These are phyloP conservation scores for Pythium sukuiense DNA, from an alignment of 352 stramenopile genomes.

Conservation along the genomic window DNA sequence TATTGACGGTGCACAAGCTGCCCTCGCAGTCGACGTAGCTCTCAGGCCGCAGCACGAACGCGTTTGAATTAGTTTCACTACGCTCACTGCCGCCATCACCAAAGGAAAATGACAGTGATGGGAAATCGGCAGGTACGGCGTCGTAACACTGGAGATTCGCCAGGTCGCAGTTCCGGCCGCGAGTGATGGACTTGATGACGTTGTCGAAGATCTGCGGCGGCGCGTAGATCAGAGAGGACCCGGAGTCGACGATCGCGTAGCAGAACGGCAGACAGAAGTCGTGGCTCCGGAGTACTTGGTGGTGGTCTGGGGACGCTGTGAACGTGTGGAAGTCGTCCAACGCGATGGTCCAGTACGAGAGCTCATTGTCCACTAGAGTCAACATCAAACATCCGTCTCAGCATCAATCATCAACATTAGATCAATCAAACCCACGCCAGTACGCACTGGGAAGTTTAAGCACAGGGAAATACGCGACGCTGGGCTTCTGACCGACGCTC, in stretches of 20 bases:
- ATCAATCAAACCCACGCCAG: not conserved
- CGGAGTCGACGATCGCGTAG: conserved; percentile 61
- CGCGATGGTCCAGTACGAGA: conserved; percentile 58
- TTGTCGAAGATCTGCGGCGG: conserved; percentile 39
- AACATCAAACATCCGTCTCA: conserved; percentile 12
- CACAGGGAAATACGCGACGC: conserved; percentile 46
- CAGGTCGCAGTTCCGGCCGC: conserved; percentile 33
- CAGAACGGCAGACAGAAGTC: conserved; percentile 27
- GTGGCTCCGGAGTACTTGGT: not conserved
- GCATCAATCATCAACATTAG: conserved; percentile 1
- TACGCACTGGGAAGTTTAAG: conserved; percentile 34
- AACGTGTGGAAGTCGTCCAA: conserved; percentile 33
- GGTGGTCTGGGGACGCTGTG: not conserved
- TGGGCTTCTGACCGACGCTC: conserved; percentile 30
- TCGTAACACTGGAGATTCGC: conserved; percentile 31
- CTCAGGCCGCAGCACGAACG: conserved; percentile 41
- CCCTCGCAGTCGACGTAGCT: conserved; percentile 44
- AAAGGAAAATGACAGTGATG: conserved; percentile 52
- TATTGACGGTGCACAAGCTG: conserved; percentile 40
- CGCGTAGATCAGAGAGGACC: conserved; percentile 48
- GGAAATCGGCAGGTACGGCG: conserved; percentile 35
- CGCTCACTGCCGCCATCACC: conserved; percentile 17
- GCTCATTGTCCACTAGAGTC: conserved; percentile 17
- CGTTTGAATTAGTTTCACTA: conserved; percentile 21
- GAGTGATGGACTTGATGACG: conserved; percentile 41